Conservation (phyloP, 1,284 basidiomycete species). For the Flammula alnicola region DNA sequence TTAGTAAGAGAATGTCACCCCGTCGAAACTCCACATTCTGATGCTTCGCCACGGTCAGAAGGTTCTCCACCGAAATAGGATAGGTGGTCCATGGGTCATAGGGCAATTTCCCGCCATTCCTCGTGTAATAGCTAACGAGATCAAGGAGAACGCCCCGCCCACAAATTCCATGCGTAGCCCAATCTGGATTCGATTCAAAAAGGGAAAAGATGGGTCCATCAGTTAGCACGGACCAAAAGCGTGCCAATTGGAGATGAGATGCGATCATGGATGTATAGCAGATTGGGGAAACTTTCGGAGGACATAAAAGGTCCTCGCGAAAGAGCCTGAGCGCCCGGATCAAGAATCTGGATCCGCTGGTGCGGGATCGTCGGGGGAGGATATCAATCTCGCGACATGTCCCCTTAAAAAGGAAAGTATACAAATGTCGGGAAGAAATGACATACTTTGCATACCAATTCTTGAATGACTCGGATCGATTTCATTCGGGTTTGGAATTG, state of each 20-base stretch:
- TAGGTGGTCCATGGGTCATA: constrained; percentile 72
- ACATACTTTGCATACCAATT: constrained; percentile 70
- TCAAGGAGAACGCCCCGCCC: constrained; percentile 76
- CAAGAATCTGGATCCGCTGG: neutral
- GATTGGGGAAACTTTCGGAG: no score
- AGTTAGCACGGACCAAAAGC: no score
- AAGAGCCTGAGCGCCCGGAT: no score
- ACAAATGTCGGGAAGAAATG: no score
- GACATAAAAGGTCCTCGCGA: no score
- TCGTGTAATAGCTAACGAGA: constrained; percentile 57
- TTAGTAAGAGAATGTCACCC: constrained; percentile 66
- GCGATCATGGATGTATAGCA: no score
- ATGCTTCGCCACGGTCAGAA: constrained; percentile 64
- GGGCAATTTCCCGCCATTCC: constrained; percentile 46
- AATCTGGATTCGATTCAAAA: no score
- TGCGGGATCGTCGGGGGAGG: neutral
- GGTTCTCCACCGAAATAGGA: constrained; percentile 56
- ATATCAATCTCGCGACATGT: no score
- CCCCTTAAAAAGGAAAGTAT: no score
- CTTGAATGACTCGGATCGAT: constrained; percentile 55
- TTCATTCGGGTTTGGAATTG: constrained; percentile 51
- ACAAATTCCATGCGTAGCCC: constrained; percentile 76
- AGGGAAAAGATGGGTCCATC: no score
- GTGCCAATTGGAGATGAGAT: no score
- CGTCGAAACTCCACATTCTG: constrained; percentile 62